Base-by-base conservation (phyloP, 208 protist genomes). In the Crithidia mellificae region DNA sequence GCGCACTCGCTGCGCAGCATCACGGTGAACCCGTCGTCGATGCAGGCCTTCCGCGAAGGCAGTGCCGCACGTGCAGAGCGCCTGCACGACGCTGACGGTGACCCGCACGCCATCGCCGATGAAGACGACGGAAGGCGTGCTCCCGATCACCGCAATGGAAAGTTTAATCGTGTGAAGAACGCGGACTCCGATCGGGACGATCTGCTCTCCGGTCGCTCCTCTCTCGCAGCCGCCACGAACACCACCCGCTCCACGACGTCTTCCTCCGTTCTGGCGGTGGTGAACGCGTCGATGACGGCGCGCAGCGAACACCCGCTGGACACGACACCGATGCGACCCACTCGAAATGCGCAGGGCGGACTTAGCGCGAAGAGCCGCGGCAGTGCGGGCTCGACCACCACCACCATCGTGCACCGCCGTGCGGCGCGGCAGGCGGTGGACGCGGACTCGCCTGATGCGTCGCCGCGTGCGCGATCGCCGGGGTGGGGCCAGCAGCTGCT, bases 401-500 rank as follows among this genome's bases (percentile, higher is more conserved):
- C n/a, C n/a, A n/a, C n/a, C n/a, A n/a, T n/a, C n/a, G n/a, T n/a
- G n/a, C 43, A 51, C 34, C 54, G 38, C 5, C 54, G 36, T 1
- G 6, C 22, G 24, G 36, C n/a, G n/a, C n/a, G n/a, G n/a, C n/a
- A n/a, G n/a, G n/a, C n/a, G n/a, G n/a, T n/a, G n/a, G n/a, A n/a
- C n/a, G 19, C 8, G 36, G 38, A 32, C 22, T 59, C 56, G 41
- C 41, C 46, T 2, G 36, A 29, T 4, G 20, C 30, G 30, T 36
- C 58, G 57, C 57, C 32, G 43, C 57, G 39, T 11, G 20, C 24
- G 56, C 38, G n/a, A 41, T 51, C 50, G 34, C 52, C 58, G 5
- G 44, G 46, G 29, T 61, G 59, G 58, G 41, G 43, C 1, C 38
- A 44, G 30, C 46, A 61, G 38, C 59, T 74, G 30, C 43, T 74